These are phyloP conservation scores for Dianthus caryophyllus DNA, from an alignment of 148 eudicot species.

Conservation along the genomic window DNA sequence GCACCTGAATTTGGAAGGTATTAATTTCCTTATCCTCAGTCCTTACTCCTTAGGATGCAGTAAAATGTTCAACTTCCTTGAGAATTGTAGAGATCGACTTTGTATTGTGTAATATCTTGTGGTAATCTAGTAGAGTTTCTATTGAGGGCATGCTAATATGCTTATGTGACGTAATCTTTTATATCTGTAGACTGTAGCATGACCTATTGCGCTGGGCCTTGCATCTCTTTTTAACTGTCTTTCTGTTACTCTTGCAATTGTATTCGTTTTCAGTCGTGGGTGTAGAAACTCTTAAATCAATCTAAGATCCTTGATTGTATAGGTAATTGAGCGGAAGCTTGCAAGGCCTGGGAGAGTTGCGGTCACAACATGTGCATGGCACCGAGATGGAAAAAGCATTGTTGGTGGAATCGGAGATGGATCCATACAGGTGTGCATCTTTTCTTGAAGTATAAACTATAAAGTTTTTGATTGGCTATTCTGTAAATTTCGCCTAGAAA, in stretches of 20 bases:
- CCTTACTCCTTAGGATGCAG: background rate
- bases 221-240: background rate
- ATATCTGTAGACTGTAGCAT: background rate
- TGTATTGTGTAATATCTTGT: background rate
- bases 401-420: constrained; percentile 96
- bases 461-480: background rate
- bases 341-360: constrained; percentile 86
- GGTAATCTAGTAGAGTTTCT: background rate
- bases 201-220: background rate
- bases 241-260: background rate
- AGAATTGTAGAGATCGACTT: background rate
- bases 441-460: background rate
- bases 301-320: constrained; percentile 13
- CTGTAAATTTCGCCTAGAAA: background rate
- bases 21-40: background rate
- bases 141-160: background rate
- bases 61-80: background rate
- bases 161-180: background rate
- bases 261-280: constrained; percentile 1
- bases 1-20: background rate
- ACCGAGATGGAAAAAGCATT: constrained; percentile 81
- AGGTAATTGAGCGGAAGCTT: constrained; percentile 97
- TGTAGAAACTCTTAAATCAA: constrained; percentile 10
- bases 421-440: constrained; percentile 69
- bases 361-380: constrained; percentile 91